Percentiles rank a stretch among this genome's conserved stretches.
Conservation (phyloP, 192 early-diverging fungal species). For the Gigaspora rosea region DNA sequence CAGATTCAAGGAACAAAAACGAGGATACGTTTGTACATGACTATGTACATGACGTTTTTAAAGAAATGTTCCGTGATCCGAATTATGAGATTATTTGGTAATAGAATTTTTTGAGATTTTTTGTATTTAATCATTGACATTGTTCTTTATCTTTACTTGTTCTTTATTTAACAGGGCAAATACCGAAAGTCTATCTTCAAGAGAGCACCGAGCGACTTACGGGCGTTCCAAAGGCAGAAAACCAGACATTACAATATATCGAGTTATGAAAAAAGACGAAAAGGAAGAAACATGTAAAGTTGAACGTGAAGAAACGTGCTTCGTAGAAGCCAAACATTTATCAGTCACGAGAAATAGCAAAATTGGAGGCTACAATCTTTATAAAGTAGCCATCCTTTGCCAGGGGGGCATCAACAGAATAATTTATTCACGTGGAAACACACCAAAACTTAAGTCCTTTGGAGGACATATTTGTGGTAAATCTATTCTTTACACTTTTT, state of each 20-base stretch:
- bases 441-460: neutral
- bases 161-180: neutral
- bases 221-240: neutral
- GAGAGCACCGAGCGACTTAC: neutral
- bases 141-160: neutral
- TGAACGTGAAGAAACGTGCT: neutral
- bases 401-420: neutral
- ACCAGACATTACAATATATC: neutral
- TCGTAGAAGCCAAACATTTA: neutral
- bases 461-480: slow-evolving; percentile 15
- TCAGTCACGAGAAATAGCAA: neutral
- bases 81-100: slow-evolving; percentile 7
- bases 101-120: neutral
- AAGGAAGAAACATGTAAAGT: too few species aligned
- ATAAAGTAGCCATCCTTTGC: slow-evolving; percentile 10
- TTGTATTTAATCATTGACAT: neutral
- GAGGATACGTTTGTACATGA: slow-evolving; percentile 9
- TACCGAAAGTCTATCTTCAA: neutral
- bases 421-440: slow-evolving; percentile 2
- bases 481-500: neutral
- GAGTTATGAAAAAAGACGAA: neutral
- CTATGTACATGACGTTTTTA: slow-evolving; percentile 11
- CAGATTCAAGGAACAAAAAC: neutral
- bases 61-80: neutral
- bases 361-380: neutral